A percentile compares a stretch with the other conserved stretches of the same genome.
Evolutionary conservation across 306 rosid species (phyloP).

Genomic region (Begonia peltatifolia): DNA sequence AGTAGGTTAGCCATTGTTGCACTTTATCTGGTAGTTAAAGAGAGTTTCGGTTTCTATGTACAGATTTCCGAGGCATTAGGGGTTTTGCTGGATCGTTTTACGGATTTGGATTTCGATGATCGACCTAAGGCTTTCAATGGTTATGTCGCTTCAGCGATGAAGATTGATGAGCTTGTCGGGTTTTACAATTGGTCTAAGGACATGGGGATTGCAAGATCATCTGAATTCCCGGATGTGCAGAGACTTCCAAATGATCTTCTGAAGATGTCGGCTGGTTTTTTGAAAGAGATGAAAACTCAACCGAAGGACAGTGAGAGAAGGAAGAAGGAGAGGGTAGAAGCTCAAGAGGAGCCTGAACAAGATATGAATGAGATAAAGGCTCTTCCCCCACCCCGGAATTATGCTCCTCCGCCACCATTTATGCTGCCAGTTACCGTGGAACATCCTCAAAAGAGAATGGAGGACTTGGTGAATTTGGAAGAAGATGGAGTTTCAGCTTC

Average conservation of each 20-base stretch:
- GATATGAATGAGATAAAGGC: slow-evolving; percentile 51
- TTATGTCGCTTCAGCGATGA: slow-evolving; percentile 49
- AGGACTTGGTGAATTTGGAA: slow-evolving; percentile 59
- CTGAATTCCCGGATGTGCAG: slow-evolving; percentile 75
- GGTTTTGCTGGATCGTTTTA: slow-evolving; percentile 55
- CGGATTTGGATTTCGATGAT: slow-evolving; percentile 58
- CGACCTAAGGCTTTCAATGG: slow-evolving; percentile 51
- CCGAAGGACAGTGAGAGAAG: slow-evolving; percentile 34
- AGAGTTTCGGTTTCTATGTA: slow-evolving; percentile 45
- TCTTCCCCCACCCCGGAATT: slow-evolving; percentile 58
- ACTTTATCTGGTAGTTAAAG: slow-evolving; percentile 51
- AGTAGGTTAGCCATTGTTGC: slow-evolving; percentile 52
- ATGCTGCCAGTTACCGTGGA: slow-evolving; percentile 12
- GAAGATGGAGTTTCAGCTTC: slow-evolving; percentile 50
- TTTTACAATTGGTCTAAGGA: slow-evolving; percentile 81
- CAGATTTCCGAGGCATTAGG: slow-evolving; percentile 65
- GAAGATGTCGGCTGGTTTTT: slow-evolving; percentile 47
- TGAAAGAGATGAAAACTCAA: slow-evolving; percentile 41
- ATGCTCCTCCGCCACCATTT: slow-evolving; percentile 16
- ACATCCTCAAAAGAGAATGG: slow-evolving; percentile 20
- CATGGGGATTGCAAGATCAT: slow-evolving; percentile 54
- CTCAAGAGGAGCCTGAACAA: slow-evolving; percentile 16
- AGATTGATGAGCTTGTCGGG: slow-evolving; percentile 48
- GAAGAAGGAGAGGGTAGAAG: slow-evolving; percentile 22
- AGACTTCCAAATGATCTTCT: slow-evolving; percentile 47